A percentile compares a stretch with the other conserved stretches of the same genome.
Conservation (phyloP, 2,329 filamentous ascomycete species). For the Colletotrichum caudatum region DNA sequence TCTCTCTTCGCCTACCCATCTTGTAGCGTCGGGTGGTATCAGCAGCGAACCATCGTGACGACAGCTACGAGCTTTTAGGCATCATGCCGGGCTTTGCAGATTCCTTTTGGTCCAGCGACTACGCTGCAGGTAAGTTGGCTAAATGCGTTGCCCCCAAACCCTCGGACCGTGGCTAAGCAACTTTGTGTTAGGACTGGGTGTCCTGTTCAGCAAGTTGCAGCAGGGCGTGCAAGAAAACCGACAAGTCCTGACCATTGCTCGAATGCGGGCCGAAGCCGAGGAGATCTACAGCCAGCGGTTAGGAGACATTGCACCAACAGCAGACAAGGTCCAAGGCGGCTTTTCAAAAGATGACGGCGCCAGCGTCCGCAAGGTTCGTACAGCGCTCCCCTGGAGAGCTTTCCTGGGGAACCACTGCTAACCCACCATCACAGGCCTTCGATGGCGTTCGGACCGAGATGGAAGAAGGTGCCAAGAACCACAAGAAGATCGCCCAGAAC, state of each 20-base stretch:
- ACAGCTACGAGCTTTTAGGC: constrained; percentile 31
- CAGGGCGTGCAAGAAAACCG: constrained; percentile 96
- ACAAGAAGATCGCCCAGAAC: constrained; percentile 95
- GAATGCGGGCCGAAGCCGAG: constrained; percentile 95
- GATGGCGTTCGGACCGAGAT: constrained; percentile 94
- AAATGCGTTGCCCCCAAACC: constrained; percentile 8
- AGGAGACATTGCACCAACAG: constrained; percentile 82
- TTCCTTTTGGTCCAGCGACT: constrained; percentile 98
- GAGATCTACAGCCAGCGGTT: constrained; percentile 87
- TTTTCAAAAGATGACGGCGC: constrained; percentile 95
- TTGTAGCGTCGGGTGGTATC: constrained; percentile 18
- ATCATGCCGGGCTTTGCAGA: constrained; percentile 91
- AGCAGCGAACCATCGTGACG: constrained; percentile 20
- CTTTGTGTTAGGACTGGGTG: constrained; percentile 75
- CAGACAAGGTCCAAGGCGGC: constrained; percentile 85
- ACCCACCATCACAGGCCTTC: constrained; percentile 74
- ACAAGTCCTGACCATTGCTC: constrained; percentile 90
- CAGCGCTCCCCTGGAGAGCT: constrained; percentile 13
- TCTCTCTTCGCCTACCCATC: constrained; percentile 13
- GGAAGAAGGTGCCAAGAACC: constrained; percentile 88
- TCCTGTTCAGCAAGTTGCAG: constrained; percentile 95
- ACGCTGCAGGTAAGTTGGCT: constrained; percentile 81
- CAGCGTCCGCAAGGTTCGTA: constrained; percentile 80
- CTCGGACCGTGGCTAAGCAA: constrained; percentile 12
- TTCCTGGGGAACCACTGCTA: constrained; percentile 36